Percentiles rank a stretch among this genome's conserved stretches.
phyloP scores from a whole-genome alignment of 1,284 basidiomycete species.

The Trametes versicolor region DNA sequence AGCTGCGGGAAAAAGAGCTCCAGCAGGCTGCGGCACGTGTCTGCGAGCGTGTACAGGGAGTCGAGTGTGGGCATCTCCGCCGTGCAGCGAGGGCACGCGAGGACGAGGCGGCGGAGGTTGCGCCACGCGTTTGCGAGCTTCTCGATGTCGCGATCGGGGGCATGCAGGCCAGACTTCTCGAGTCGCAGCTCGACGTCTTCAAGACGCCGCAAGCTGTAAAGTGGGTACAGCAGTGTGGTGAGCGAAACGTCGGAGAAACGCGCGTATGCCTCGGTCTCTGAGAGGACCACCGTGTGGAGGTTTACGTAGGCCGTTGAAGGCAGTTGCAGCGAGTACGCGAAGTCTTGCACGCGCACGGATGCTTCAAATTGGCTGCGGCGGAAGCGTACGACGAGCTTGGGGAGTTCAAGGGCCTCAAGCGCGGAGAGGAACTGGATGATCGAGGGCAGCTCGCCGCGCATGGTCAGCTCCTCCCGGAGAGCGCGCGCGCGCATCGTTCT shows the following conservation, averaged over 20 bases:
- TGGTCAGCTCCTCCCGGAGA: conserved; percentile 3
- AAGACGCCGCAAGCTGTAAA: conserved; percentile 15
- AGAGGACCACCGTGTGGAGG: conserved; percentile 11
- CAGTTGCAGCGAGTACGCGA: conserved; percentile 20
- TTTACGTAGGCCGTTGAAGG: neutral
- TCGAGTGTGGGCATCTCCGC: conserved; percentile 13
- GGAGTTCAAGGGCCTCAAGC: conserved; percentile 12
- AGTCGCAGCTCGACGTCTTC: conserved; percentile 27
- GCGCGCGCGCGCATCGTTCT: conserved; percentile 5
- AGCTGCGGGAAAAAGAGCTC: conserved; percentile 23
- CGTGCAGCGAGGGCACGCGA: conserved; percentile 12
- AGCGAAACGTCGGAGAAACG: conserved; percentile 19
- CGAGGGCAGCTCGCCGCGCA: conserved; percentile 28
- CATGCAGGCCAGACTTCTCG: conserved; percentile 15
- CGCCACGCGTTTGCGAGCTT: conserved; percentile 19
- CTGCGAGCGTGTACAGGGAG: conserved; percentile 14
- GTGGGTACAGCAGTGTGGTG: conserved; percentile 13
- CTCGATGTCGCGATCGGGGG: conserved; percentile 16
- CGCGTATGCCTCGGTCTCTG: conserved; percentile 17
- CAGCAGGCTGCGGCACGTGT: conserved; percentile 10
- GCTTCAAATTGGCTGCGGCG: conserved; percentile 21
- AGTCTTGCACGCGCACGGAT: conserved; percentile 6
- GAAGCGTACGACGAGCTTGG: conserved; percentile 15
- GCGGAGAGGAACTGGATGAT: conserved; percentile 21
- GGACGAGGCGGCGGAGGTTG: conserved; percentile 20